Evolutionary conservation across 164 flowering plant species (phyloP).

Genomic region (Tetrastigma voinierianum): DNA sequence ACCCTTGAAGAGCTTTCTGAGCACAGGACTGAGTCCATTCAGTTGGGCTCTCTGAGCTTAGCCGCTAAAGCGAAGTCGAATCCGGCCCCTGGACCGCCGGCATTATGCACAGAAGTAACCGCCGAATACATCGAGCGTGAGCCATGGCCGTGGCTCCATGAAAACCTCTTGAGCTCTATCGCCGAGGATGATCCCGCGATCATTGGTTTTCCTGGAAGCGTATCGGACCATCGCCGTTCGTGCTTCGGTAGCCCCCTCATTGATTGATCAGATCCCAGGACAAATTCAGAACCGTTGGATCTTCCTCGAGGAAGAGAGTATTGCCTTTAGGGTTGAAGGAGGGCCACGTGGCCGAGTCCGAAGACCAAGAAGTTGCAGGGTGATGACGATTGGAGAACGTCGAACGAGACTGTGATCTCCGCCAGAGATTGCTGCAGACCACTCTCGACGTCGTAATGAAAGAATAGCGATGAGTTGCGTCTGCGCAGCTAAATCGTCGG

Average conservation of each 20-base stretch:
- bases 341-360: too few species aligned
- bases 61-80: conserved; percentile 73
- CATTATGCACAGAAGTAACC: conserved; percentile 5
- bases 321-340: too few species aligned
- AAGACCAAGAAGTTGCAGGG: too few species aligned
- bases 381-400: too few species aligned
- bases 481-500: too few species aligned
- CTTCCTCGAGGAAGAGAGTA: too few species aligned
- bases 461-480: too few species aligned
- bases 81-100: conserved; percentile 18
- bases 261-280: neutral
- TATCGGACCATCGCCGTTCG: conserved; percentile 81
- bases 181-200: conserved; percentile 46
- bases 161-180: conserved; percentile 58
- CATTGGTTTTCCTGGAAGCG: conserved; percentile 29
- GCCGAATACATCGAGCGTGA: conserved; percentile 31
- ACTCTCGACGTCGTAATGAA: too few species aligned
- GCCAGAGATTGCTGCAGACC: too few species aligned
- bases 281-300: too few species aligned
- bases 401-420: too few species aligned
- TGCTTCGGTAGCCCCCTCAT: conserved; percentile 48
- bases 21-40: conserved; percentile 90
- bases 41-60: conserved; percentile 81
- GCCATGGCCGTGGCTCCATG: conserved; percentile 68
- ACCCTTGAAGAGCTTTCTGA: conserved; percentile 80